Percentiles rank a stretch among this genome's conserved stretches.
Evolutionary conservation across 306 rosid genomes (phyloP).

Genomic region (Casuarina glauca): DNA sequence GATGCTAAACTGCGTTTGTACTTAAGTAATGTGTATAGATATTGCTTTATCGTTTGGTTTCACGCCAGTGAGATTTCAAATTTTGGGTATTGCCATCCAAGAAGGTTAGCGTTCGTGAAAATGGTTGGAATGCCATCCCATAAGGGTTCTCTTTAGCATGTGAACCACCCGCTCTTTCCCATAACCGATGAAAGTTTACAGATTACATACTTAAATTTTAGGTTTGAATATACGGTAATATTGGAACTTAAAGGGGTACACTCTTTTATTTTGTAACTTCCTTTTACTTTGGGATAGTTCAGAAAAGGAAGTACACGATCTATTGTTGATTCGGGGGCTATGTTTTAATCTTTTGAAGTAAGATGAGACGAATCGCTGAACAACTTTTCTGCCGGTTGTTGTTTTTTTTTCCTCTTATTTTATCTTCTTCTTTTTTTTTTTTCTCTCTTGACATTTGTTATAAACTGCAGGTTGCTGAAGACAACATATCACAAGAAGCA

Average conservation of each 20-base stretch:
- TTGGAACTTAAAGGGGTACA: not conserved
- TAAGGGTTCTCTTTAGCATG: not conserved
- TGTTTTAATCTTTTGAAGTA: not conserved
- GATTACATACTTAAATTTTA: too few species aligned
- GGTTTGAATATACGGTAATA: too few species aligned
- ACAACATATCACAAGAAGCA: constrained; percentile 95
- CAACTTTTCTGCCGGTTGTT: not conserved
- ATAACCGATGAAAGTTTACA: too few species aligned
- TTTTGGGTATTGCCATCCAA: not conserved
- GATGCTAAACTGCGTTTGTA: not conserved
- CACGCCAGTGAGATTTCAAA: too few species aligned
- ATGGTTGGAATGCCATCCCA: not conserved
- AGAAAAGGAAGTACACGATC: not conserved
- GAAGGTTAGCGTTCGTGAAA: not conserved
- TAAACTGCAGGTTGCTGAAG: constrained; percentile 71
- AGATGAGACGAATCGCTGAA: not conserved
- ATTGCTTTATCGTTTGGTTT: not conserved
- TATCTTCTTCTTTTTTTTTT: not conserved
- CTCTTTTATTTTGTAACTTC: not conserved
- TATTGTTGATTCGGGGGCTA: not conserved
- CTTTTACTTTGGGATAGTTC: not conserved
- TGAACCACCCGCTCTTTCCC: not conserved
- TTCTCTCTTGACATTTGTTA: constrained; percentile 9
- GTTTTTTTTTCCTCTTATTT: not conserved
- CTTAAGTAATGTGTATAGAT: not conserved